phyloP scores from a whole-genome alignment of 2,329 filamentous ascomycete genomes.

The Leptographium procerum region DNA sequence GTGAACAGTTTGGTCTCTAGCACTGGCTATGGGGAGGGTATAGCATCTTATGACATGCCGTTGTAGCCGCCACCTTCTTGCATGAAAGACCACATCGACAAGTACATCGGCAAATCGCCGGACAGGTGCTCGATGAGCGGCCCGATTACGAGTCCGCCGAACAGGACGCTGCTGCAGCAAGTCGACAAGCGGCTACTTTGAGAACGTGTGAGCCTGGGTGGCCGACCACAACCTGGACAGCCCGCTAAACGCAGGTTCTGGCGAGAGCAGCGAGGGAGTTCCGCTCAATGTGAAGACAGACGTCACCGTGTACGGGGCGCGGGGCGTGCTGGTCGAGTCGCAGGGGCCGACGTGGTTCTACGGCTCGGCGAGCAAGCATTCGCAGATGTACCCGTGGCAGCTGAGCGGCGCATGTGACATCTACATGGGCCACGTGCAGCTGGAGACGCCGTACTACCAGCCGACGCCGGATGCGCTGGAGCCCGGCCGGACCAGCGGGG shows the following conservation, averaged over 20 bases:
- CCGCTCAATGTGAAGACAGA: background rate
- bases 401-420: slow-evolving; percentile 48
- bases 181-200: slow-evolving; percentile 31
- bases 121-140: too few species aligned
- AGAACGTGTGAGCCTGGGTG: slow-evolving; percentile 54
- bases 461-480: slow-evolving; percentile 35
- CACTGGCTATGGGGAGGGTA: too few species aligned
- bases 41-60: too few species aligned
- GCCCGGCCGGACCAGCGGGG: slow-evolving; percentile 14
- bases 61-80: too few species aligned
- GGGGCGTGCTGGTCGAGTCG: slow-evolving; percentile 37
- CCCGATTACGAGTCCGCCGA: too few species aligned
- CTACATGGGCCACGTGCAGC: slow-evolving; percentile 54
- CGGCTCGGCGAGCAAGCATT: slow-evolving; percentile 55
- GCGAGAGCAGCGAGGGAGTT: slow-evolving; percentile 25
- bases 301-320: slow-evolving; percentile 27
- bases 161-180: slow-evolving; percentile 15
- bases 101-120: too few species aligned
- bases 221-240: slow-evolving; percentile 43
- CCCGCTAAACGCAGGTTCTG: slow-evolving; percentile 23
- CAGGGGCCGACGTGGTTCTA: slow-evolving; percentile 37
- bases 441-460: slow-evolving; percentile 63
- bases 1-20: too few species aligned
- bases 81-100: too few species aligned
- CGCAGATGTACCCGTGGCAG: slow-evolving; percentile 58